Base-by-base conservation (phyloP, 306 rosid species). In the Fragaria iinumae region DNA sequence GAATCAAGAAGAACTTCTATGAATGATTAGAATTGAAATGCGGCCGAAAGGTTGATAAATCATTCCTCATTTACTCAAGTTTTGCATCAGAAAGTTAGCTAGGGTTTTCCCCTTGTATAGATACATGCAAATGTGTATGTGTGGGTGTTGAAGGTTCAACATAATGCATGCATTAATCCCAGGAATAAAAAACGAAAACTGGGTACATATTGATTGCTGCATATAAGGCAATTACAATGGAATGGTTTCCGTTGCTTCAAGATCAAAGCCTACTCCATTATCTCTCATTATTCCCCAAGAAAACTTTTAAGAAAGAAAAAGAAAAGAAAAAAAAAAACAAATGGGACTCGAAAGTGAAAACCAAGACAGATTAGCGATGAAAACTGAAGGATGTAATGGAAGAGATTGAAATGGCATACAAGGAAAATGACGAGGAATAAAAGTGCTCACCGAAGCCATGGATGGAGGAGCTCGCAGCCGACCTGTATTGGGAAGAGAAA, bases 371-470 rank as follows among this genome's bases (percentile, higher is more conserved):
- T 57, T 21, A 57, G 16, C 63, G 23, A 21, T n/a, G 63, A 3
- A 56, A 9, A 10, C 14, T 57, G 34, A 23, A 57, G 12, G 16
- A 23, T 23, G 16, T 20, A 7, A 55, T n/a, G 27, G 27, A 55
- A 55, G 62, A 55, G 60, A 55, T n/a, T n/a, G 13, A 8, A 55
- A 23, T 57, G 65, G 34, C 65, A 3, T 10, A 57, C 17, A 57
- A 13, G 9, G 14, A 29, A 62, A 12, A 62, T 6, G 17, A 57
- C 55, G 62, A 23, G 57, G 71, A 68, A 44, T 6, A 73, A 25
- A 21, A 14, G 38, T 67, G 41, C 67, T 64, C 84, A 90, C 96
- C 88, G 90, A 81, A 63, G 95, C 87, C 96, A 88, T 88, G 74
- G 76, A 27, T 21, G 84, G 80, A 75, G 76, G 34, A 59, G 41